Evolutionary conservation across 2,329 filamentous ascomycete species (phyloP).

Genomic region (Fusarium chaquense): DNA sequence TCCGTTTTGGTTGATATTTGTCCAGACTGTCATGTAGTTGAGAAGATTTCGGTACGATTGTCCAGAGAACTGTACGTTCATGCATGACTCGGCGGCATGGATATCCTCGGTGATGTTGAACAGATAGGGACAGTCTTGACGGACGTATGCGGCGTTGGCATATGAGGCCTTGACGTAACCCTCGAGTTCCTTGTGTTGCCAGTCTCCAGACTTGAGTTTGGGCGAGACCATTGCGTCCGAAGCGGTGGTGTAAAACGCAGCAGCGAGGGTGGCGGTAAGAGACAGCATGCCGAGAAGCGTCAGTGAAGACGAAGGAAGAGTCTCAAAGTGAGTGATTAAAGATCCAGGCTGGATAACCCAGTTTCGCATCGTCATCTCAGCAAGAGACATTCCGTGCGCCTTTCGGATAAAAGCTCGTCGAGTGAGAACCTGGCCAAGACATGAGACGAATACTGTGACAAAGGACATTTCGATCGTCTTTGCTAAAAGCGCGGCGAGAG

Average conservation of each 20-base stretch:
- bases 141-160: constrained; percentile 70
- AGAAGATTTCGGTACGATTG: constrained; percentile 78
- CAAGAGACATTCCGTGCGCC: constrained; percentile 75
- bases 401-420: constrained; percentile 72
- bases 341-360: constrained; percentile 82
- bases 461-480: constrained; percentile 84
- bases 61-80: constrained; percentile 77
- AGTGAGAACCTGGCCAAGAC: constrained; percentile 80
- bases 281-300: constrained; percentile 74
- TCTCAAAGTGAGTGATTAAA: constrained; percentile 76
- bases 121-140: constrained; percentile 70
- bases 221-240: constrained; percentile 81
- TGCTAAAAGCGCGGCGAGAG: constrained; percentile 76
- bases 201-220: constrained; percentile 71
- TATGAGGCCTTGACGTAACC: constrained; percentile 72
- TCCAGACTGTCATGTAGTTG: constrained; percentile 70
- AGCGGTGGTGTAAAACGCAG: constrained; percentile 81
- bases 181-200: constrained; percentile 61
- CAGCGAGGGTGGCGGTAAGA: constrained; percentile 72
- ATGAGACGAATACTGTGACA: constrained; percentile 80
- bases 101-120: constrained; percentile 60
- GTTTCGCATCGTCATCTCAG: constrained; percentile 79
- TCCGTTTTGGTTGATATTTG: constrained; percentile 57
- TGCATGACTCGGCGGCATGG: constrained; percentile 66
- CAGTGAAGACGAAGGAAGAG: constrained; percentile 71